phyloP scores from a whole-genome alignment of 371 early-diverging fungal genomes.

The Lichtheimia corymbifera region DNA sequence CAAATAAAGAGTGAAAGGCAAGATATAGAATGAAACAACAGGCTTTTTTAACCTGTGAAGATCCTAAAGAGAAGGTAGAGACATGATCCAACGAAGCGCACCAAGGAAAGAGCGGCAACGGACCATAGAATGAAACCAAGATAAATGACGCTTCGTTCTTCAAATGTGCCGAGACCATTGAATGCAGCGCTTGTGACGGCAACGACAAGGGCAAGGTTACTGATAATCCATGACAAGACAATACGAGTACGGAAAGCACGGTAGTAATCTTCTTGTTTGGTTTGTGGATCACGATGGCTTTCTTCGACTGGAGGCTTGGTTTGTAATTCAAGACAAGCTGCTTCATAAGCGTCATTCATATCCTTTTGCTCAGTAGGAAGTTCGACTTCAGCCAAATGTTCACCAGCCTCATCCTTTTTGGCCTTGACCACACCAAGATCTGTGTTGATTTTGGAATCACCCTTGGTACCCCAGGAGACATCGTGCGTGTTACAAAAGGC shows the following conservation, averaged over 20 bases:
- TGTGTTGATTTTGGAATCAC: constrained; percentile 64
- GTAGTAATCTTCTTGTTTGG: constrained; percentile 86
- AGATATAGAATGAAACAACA: no score
- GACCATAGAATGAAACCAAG: constrained; percentile 90
- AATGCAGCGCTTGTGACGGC: constrained; percentile 42
- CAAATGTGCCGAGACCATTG: constrained; percentile 36
- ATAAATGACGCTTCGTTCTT: constrained; percentile 61
- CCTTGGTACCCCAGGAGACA: constrained; percentile 94
- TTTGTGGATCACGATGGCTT: constrained; percentile 68
- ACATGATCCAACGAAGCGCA: constrained; percentile 81
- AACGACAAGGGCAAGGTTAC: constrained; percentile 78
- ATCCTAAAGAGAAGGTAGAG: constrained; percentile 69
- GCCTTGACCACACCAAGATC: constrained; percentile 69
- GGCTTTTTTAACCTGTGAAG: constrained; percentile 14
- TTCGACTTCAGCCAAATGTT: constrained; percentile 57
- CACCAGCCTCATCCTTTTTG: constrained; percentile 50
- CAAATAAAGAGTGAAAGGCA: no score
- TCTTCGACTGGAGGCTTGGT: constrained; percentile 50
- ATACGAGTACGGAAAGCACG: constrained; percentile 80
- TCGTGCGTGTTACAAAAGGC: constrained; percentile 76
- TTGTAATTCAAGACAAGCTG: constrained; percentile 58
- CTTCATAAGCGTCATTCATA: constrained; percentile 75
- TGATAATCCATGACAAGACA: constrained; percentile 76
- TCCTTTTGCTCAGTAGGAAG: constrained; percentile 77
- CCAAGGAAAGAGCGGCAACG: constrained; percentile 75